A percentile compares a stretch with the other conserved stretches of the same genome.
Evolutionary conservation across 1,139 yeast species (phyloP).

Genomic region (Yamadazyma atmosphaerica): DNA sequence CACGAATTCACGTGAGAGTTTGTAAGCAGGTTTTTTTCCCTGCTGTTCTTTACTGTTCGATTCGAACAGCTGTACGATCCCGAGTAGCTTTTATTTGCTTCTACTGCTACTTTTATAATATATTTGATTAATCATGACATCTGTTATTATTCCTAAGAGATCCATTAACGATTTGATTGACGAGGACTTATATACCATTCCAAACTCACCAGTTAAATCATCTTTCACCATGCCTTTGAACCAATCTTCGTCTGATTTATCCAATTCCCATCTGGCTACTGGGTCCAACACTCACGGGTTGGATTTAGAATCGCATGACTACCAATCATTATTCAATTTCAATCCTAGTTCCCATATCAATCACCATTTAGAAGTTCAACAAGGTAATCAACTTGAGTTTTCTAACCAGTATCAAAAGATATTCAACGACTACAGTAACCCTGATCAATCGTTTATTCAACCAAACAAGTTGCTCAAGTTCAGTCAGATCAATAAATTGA

Average conservation of each 20-base stretch:
- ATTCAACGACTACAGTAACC: conserved; percentile 40
- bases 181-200: conserved; percentile 61
- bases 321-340: conserved; percentile 4
- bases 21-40: background rate
- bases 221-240: conserved; percentile 8
- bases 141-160: conserved; percentile 53
- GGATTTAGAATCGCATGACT: background rate
- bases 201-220: conserved; percentile 22
- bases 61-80: background rate
- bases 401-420: conserved; percentile 12
- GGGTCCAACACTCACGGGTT: background rate
- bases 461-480: conserved; percentile 15
- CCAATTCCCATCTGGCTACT: conserved; percentile 2
- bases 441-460: conserved; percentile 31
- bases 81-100: background rate
- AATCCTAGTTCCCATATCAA: background rate
- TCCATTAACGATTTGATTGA: conserved; percentile 61
- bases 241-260: conserved; percentile 10
- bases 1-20: background rate
- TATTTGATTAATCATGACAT: conserved; percentile 32
- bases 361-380: conserved; percentile 2
- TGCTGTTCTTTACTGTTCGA: background rate
- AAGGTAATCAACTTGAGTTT: conserved; percentile 1
- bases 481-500: background rate
- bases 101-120: background rate